A percentile compares a stretch with the other conserved stretches of the same genome.
Evolutionary conservation across 164 flowering plant species (phyloP).

Genomic region (Sextonia rubra): DNA sequence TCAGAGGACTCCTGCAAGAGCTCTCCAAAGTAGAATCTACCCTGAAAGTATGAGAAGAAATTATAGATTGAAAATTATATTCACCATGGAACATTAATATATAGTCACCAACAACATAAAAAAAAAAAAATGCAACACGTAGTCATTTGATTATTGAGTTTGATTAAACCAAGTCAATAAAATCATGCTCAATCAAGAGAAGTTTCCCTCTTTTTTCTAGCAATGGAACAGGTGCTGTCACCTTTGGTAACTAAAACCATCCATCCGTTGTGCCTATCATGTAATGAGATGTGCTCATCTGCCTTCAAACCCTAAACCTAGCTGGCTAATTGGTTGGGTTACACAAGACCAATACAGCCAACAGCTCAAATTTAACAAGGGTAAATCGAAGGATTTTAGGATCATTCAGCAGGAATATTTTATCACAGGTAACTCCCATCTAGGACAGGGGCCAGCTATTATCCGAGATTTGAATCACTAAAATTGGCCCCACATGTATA

Average conservation of each 20-base stretch:
- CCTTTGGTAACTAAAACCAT: neutral
- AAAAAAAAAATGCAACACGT: neutral
- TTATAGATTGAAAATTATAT: neutral
- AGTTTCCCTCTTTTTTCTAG: neutral
- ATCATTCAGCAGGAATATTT: neutral
- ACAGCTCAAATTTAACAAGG: too few species aligned
- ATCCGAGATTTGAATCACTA: too few species aligned
- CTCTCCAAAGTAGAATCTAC: slow-evolving; percentile 91
- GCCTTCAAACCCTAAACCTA: neutral
- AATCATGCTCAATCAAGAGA: neutral
- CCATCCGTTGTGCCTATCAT: neutral
- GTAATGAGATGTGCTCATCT: neutral
- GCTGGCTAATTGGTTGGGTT: neutral
- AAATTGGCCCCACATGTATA: too few species aligned
- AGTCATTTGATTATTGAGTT: neutral
- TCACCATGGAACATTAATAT: neutral
- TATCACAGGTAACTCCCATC: neutral
- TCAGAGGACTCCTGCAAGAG: slow-evolving; percentile 53
- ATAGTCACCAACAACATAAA: neutral
- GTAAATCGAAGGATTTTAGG: too few species aligned
- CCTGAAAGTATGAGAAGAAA: slow-evolving; percentile 39
- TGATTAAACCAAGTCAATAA: neutral
- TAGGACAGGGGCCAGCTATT: neutral
- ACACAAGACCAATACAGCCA: neutral
- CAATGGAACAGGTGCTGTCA: neutral